These are phyloP conservation scores for Mycena galericulata DNA, from an alignment of 768 basidiomycete genomes.

Conservation along the genomic window DNA sequence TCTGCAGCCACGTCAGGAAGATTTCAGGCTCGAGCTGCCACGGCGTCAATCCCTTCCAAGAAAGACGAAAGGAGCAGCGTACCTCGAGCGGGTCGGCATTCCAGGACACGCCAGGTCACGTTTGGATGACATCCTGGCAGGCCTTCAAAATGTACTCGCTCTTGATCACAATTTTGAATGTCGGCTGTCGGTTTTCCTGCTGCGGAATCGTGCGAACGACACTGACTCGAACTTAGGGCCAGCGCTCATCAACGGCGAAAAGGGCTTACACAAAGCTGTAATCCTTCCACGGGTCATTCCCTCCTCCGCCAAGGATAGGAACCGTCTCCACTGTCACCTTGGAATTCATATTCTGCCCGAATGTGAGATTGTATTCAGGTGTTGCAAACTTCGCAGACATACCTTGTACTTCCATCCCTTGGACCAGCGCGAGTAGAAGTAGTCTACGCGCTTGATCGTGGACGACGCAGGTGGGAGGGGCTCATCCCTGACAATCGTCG, in stretches of 20 bases:
- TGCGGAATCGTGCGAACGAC: constrained; percentile 64
- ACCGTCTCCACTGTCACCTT: constrained; percentile 63
- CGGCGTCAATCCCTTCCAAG: not conserved
- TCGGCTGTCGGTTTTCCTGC: constrained; percentile 53
- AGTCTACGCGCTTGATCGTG: constrained; percentile 71
- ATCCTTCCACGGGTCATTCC: constrained; percentile 68
- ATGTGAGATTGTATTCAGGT: not conserved
- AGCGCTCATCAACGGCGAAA: not conserved
- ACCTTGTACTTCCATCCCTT: constrained; percentile 70
- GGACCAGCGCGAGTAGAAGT: constrained; percentile 69
- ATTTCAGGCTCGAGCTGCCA: constrained; percentile 67
- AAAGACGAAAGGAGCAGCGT: constrained; percentile 1
- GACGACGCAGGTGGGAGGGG: constrained; percentile 57
- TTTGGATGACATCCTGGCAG: constrained; percentile 67
- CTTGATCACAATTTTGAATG: constrained; percentile 67
- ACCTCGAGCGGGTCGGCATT: constrained; percentile 69
- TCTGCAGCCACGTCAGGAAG: constrained; percentile 64
- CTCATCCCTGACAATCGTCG: constrained; percentile 51
- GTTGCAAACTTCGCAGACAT: not conserved
- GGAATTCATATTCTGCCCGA: constrained; percentile 61
- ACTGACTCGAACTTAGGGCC: constrained; percentile 42
- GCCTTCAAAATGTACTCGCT: constrained; percentile 68
- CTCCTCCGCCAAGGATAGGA: constrained; percentile 52
- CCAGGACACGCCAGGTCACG: constrained; percentile 74
- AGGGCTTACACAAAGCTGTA: constrained; percentile 63